These are phyloP conservation scores for Tetradesmus obliquus DNA, from an alignment of 139 green algal species.

Conservation along the genomic window DNA sequence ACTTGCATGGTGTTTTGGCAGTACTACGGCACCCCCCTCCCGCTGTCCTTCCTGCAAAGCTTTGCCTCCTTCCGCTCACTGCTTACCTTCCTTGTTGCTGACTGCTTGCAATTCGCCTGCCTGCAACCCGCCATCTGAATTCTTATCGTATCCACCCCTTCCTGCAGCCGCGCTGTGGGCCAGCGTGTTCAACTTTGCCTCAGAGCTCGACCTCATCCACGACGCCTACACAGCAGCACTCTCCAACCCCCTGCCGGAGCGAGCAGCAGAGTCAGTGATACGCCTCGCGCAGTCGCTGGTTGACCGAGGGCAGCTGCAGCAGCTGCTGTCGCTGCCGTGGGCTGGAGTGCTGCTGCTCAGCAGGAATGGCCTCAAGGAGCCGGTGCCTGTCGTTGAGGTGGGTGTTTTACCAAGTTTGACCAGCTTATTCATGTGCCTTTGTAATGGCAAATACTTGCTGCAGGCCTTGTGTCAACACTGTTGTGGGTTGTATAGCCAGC, in stretches of 20 bases:
- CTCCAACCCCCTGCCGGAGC: constrained; percentile 60
- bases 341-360: constrained; percentile 33
- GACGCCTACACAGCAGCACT: constrained; percentile 64
- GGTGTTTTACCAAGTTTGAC: background rate
- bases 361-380: constrained; percentile 8
- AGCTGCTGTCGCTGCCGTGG: constrained; percentile 38
- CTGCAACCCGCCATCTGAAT: background rate
- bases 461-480: too few species aligned
- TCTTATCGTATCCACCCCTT: background rate
- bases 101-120: background rate
- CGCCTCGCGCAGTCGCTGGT: constrained; percentile 50
- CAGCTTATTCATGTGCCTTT: background rate
- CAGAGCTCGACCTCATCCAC: constrained; percentile 48
- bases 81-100: background rate
- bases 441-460: too few species aligned
- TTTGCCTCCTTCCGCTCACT: background rate
- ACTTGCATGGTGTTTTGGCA: background rate
- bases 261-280: constrained; percentile 52
- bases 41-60: background rate
- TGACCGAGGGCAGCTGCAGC: background rate
- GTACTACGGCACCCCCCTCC: background rate
- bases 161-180: constrained; percentile 54
- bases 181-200: constrained; percentile 58
- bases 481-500: too few species aligned
- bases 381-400: constrained; percentile 33